These are phyloP conservation scores for Komagataella ulmi DNA, from an alignment of 805 yeast genomes.

Conservation along the genomic window DNA sequence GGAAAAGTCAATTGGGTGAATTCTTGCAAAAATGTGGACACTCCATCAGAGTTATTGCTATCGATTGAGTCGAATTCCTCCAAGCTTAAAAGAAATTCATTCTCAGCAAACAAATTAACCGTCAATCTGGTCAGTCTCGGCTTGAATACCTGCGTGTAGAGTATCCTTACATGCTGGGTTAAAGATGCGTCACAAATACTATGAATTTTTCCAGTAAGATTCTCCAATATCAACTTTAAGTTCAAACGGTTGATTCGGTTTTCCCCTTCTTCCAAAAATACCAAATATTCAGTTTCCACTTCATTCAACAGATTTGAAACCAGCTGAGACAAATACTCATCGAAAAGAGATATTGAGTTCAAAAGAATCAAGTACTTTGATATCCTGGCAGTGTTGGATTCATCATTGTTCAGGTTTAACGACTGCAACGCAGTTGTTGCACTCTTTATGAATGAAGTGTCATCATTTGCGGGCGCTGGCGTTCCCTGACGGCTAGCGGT, in stretches of 20 bases:
- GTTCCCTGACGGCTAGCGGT: constrained; percentile 9
- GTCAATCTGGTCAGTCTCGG: constrained; percentile 20
- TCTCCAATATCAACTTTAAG: neutral
- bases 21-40: constrained; percentile 36
- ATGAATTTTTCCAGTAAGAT: neutral
- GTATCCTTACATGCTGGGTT: constrained; percentile 25
- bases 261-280: constrained; percentile 20
- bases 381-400: constrained; percentile 32
- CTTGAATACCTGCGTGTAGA: constrained; percentile 24
- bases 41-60: constrained; percentile 12
- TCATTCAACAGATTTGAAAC: constrained; percentile 24
- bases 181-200: constrained; percentile 7
- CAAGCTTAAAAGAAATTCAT: constrained; percentile 19
- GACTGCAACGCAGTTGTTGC: constrained; percentile 23
- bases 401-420: constrained; percentile 22
- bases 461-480: constrained; percentile 13
- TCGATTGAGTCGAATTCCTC: constrained; percentile 3
- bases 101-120: constrained; percentile 22
- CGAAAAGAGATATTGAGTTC: constrained; percentile 59
- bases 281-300: constrained; percentile 13
- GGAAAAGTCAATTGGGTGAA: constrained; percentile 63
- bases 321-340: constrained; percentile 41
- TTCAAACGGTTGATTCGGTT: neutral
- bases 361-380: constrained; percentile 52
- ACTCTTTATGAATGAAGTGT: constrained; percentile 14